These are phyloP conservation scores for Sclerotinia spermophila DNA, from an alignment of 2,329 filamentous ascomycete species.

Conservation along the genomic window DNA sequence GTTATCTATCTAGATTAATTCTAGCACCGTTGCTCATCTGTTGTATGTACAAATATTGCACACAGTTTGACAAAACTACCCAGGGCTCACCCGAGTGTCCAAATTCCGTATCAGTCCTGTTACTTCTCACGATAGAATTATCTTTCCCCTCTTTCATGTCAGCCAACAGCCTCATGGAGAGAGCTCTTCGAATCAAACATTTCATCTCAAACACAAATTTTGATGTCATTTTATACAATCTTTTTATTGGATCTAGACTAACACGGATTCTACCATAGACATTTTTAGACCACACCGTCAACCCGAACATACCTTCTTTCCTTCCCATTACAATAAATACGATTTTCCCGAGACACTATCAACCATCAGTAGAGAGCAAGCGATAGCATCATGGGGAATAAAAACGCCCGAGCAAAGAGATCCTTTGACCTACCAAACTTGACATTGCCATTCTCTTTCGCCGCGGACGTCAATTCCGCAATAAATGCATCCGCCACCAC, in stretches of 20 bases:
- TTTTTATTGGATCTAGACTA: not conserved
- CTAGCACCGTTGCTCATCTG: not conserved
- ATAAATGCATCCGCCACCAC: not conserved
- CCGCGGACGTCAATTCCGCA: not conserved
- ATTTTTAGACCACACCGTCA: not conserved
- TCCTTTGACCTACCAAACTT: not conserved
- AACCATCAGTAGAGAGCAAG: not conserved
- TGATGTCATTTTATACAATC: not conserved
- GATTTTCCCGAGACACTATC: not conserved
- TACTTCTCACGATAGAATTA: not conserved
- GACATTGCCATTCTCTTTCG: not conserved
- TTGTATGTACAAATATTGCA: not conserved
- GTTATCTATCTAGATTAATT: not conserved
- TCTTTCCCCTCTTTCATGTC: not conserved
- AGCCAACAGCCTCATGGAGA: not conserved
- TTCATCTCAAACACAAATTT: not conserved
- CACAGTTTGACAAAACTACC: not conserved
- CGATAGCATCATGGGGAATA: slow-evolving; percentile 14
- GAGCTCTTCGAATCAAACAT: not conserved
- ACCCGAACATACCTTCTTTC: not conserved
- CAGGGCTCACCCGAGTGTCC: not conserved
- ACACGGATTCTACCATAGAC: not conserved
- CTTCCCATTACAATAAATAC: not conserved
- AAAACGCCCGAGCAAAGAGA: slow-evolving; percentile 12
- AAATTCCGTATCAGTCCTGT: not conserved